Percentiles rank a stretch among this genome's conserved stretches.
phyloP scores from a whole-genome alignment of 2,329 filamentous ascomycete species.

The Colletotrichum sp. region DNA sequence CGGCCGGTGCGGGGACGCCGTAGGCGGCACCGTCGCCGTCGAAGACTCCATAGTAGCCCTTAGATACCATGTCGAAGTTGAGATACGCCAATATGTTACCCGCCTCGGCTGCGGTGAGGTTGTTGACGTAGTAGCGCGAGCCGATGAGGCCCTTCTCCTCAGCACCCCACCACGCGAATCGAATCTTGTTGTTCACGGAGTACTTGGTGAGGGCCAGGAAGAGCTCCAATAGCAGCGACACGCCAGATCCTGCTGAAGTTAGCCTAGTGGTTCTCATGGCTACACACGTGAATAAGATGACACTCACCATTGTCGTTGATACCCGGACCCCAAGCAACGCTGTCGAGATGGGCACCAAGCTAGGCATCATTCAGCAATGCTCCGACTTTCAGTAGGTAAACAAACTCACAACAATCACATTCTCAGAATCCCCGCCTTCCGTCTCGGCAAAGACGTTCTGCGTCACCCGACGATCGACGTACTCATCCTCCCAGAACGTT shows the following conservation, averaged over 20 bases:
- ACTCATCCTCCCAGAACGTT: constrained; percentile 37
- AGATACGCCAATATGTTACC: constrained; percentile 41
- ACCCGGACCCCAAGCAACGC: constrained; percentile 47
- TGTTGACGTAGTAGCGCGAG: constrained; percentile 40
- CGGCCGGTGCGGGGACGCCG: constrained; percentile 38
- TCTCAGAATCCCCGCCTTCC: constrained; percentile 45
- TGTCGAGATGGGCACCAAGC: constrained; percentile 49
- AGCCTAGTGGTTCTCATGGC: neutral
- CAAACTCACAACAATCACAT: constrained; percentile 36
- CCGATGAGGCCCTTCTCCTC: constrained; percentile 47
- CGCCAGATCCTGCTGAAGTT: constrained; percentile 33
- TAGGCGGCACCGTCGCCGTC: constrained; percentile 39
- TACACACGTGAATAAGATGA: fast-evolving
- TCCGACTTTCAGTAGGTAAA: fast-evolving
- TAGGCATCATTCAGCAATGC: neutral
- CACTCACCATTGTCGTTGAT: constrained; percentile 49
- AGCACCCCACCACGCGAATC: constrained; percentile 51
- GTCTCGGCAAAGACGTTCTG: constrained; percentile 53
- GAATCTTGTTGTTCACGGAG: constrained; percentile 39
- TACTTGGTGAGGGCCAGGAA: constrained; percentile 42
- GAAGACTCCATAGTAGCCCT: constrained; percentile 39
- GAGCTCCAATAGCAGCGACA: constrained; percentile 44
- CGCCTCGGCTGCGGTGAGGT: constrained; percentile 34
- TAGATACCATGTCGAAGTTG: constrained; percentile 47
- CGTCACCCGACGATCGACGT: constrained; percentile 42